phyloP scores from a whole-genome alignment of 1,139 yeast species.

The Blastobotrys capitulatus region DNA sequence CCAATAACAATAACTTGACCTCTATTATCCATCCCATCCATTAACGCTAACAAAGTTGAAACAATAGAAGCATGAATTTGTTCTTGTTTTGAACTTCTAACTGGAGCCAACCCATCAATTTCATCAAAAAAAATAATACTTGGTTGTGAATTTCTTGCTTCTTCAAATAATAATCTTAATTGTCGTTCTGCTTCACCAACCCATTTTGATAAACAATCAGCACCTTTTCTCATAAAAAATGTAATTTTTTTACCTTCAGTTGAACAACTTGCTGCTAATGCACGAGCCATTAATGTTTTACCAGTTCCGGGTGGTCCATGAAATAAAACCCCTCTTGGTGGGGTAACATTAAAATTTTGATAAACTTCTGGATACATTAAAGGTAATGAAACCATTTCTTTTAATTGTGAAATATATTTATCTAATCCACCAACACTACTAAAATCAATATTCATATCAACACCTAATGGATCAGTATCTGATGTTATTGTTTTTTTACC shows the following conservation, averaged over 20 bases:
- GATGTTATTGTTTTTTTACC: slow-evolving; percentile 66
- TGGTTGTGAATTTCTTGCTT: slow-evolving; percentile 94
- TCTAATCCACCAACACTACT: slow-evolving; percentile 90
- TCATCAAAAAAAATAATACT: slow-evolving; percentile 94
- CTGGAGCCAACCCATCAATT: slow-evolving; percentile 97
- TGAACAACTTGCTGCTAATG: slow-evolving; percentile 92
- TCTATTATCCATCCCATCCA: slow-evolving; percentile 98
- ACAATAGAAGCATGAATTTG: slow-evolving; percentile 98
- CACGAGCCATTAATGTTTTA: slow-evolving; percentile 96
- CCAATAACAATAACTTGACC: slow-evolving; percentile 98
- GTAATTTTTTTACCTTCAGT: slow-evolving; percentile 74
- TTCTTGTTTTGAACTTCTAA: slow-evolving; percentile 92
- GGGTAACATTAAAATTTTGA: slow-evolving; percentile 84
- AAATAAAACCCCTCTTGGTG: slow-evolving; percentile 95
- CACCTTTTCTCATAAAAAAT: slow-evolving; percentile 97
- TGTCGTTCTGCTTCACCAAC: slow-evolving; percentile 99
- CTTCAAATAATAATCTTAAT: slow-evolving; percentile 82
- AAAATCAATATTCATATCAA: slow-evolving; percentile 89
- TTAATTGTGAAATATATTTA: slow-evolving; percentile 81
- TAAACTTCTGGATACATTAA: slow-evolving; percentile 90
- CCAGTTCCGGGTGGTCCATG: slow-evolving; percentile 99
- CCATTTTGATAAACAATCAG: slow-evolving; percentile 96
- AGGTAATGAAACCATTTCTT: slow-evolving; percentile 96
- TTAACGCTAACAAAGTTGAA: slow-evolving; percentile 83
- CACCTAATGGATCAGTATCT: slow-evolving; percentile 92